phyloP scores from a whole-genome alignment of 228 moss, liverwort and hornwort genomes.

The Sphagnum magellanicum region DNA sequence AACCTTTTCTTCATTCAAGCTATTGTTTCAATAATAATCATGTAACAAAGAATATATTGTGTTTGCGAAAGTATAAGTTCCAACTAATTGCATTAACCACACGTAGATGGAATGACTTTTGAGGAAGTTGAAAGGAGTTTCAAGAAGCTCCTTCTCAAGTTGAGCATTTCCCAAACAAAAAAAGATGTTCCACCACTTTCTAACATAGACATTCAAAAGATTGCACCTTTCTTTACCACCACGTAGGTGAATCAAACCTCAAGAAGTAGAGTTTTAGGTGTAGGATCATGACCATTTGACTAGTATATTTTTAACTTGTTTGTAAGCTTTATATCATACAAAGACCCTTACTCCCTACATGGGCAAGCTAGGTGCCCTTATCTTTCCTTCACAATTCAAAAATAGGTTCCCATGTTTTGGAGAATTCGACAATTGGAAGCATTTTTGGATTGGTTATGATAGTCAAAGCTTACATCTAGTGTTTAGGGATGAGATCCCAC shows the following conservation, averaged over 20 bases:
- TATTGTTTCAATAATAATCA: too few relatives aligned
- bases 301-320: neutral
- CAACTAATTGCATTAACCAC: too few relatives aligned
- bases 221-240: constrained; percentile 44
- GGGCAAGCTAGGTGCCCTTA: neutral
- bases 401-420: neutral
- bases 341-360: constrained; percentile 10
- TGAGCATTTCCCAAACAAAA: constrained; percentile 19
- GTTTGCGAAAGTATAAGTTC: too few relatives aligned
- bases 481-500: too few relatives aligned
- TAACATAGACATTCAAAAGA: constrained; percentile 34
- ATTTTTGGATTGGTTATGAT: too few relatives aligned
- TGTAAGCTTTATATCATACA: constrained; percentile 8
- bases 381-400: neutral
- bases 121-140: constrained; percentile 37
- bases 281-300: too few relatives aligned
- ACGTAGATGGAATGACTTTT: constrained; percentile 34
- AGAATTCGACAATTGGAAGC: neutral
- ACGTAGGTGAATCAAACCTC: constrained; percentile 28
- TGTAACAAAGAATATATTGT: too few relatives aligned
- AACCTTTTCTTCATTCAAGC: too few relatives aligned
- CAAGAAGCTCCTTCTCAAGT: constrained; percentile 28
- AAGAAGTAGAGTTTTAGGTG: neutral
- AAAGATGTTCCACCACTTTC: constrained; percentile 34
- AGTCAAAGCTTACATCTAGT: too few relatives aligned